Conservation (phyloP, 345 rosid genomes). For the Eucalyptus coolabah region DNA sequence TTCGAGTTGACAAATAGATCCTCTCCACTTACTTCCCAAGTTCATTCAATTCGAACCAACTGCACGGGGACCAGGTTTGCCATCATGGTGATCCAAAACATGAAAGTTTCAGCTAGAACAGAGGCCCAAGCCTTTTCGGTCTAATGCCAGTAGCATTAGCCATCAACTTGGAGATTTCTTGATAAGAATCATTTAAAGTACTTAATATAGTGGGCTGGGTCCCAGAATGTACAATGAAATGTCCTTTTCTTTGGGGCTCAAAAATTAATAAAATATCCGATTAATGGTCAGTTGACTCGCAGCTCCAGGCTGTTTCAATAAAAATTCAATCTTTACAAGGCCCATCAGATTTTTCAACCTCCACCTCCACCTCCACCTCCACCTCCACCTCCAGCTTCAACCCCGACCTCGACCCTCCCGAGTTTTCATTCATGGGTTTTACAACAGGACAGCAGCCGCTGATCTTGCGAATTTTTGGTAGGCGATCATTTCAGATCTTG, state of each 20-base stretch:
- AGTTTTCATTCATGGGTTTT: not conserved
- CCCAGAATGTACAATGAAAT: not conserved
- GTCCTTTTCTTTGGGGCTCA: not conserved
- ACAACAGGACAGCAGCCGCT: not conserved
- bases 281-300: not conserved
- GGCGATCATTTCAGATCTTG: not conserved
- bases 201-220: not conserved
- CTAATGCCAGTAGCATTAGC: not conserved
- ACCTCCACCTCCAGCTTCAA: not conserved
- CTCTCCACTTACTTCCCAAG: not conserved
- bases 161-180: not conserved
- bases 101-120: not conserved
- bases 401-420: not conserved
- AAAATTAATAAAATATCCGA: not conserved
- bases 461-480: not conserved
- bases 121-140: not conserved
- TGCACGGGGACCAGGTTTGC: not conserved
- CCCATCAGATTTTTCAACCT: not conserved
- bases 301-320: not conserved
- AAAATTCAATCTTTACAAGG: not conserved
- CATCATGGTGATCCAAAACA: not conserved
- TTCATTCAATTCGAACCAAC: not conserved
- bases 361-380: not conserved
- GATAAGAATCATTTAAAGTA: not conserved
- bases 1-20: not conserved